A percentile compares a stretch with the other conserved stretches of the same genome.
Conservation (phyloP, 2,329 filamentous ascomycete genomes). For the Dothistroma pini region DNA sequence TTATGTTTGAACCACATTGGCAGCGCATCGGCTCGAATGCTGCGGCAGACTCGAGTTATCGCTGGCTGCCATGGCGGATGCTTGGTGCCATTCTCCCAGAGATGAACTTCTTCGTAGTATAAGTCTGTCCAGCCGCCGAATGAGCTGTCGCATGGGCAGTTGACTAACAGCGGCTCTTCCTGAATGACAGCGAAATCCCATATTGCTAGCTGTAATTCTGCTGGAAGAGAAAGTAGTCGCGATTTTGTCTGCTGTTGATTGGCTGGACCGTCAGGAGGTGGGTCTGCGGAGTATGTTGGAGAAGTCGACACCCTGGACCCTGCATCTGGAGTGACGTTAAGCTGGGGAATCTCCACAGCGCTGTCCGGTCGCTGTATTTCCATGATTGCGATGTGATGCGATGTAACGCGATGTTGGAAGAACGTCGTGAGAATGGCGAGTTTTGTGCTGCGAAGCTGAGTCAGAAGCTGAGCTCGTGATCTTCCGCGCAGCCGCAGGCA, state of each 20-base stretch:
- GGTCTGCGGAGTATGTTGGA: neutral
- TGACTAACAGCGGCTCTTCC: conserved; percentile 19
- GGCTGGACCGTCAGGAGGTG: neutral
- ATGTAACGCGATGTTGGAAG: neutral
- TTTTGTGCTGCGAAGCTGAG: neutral
- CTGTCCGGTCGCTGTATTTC: neutral
- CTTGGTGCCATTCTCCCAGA: conserved; percentile 17
- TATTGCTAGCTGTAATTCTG: conserved; percentile 20
- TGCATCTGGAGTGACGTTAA: neutral
- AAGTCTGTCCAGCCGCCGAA: conserved; percentile 16
- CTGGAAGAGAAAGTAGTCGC: conserved; percentile 14
- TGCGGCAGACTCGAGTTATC: conserved; percentile 19
- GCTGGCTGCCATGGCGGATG: conserved; percentile 21
- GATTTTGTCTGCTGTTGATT: neutral
- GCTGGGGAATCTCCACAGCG: neutral
- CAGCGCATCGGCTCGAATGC: conserved; percentile 21
- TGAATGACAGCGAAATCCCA: conserved; percentile 24
- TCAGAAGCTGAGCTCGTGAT: neutral
- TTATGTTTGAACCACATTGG: conserved; percentile 27
- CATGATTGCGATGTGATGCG: neutral
- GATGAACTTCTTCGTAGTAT: conserved; percentile 16
- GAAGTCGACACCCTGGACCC: neutral
- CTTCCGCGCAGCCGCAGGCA: neutral
- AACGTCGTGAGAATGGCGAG: neutral
- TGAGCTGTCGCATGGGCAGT: conserved; percentile 24